Base-by-base conservation (phyloP, 2,329 filamentous ascomycete genomes). In the Paraphaeosphaeria minitans region DNA sequence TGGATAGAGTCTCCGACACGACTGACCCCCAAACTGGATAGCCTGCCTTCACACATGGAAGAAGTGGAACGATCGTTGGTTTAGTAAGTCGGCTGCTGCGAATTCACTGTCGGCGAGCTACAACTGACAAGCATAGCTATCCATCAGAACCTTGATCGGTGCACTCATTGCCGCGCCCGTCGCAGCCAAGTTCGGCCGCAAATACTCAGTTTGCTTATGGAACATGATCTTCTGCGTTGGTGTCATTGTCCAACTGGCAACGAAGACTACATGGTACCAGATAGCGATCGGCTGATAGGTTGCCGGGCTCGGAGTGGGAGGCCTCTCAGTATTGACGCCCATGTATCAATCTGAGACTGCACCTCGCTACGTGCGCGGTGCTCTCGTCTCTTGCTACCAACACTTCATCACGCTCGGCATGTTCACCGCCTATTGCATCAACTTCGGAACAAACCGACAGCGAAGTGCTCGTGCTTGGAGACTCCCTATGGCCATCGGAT, bases 71-170 rank as follows among this genome's bases (percentile, higher is more conserved):
- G 21, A 77, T 77, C 41, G 74, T 77, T 29, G 74, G 67, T 13
- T 56, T 76, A 48, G 69, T 75, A 62, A 63, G 68, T 63, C 24
- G 5, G 27, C 29, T 24, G 12, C 27, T 3, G 39, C 29, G n/a
- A 31, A 12, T 2, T 31, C 29, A 10, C 29, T 31, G 4, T 31
- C 8, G 4, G 29, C 5, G 29, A 31, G 9, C 29, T 31, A 31
- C 8, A 27, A 29, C 39, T 64, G 37, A 66, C 41, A 13, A 10
- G 1, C 13, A 16, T 43, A 72, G 70, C 81, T 92, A 16, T 92
- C 88, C 0, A 88, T 88, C 22, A 90, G 90, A 31, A 92, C 89
- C 7, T 90, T 93, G 72, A 86, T 92, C 60, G 90, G 90, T 29
- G 85, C 89, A 6, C 79, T 93, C 2, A 75, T 79, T 29, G 78